Evolutionary conservation across 2,329 filamentous ascomycete genomes (phyloP).

Genomic region (Arthroderma sp.): DNA sequence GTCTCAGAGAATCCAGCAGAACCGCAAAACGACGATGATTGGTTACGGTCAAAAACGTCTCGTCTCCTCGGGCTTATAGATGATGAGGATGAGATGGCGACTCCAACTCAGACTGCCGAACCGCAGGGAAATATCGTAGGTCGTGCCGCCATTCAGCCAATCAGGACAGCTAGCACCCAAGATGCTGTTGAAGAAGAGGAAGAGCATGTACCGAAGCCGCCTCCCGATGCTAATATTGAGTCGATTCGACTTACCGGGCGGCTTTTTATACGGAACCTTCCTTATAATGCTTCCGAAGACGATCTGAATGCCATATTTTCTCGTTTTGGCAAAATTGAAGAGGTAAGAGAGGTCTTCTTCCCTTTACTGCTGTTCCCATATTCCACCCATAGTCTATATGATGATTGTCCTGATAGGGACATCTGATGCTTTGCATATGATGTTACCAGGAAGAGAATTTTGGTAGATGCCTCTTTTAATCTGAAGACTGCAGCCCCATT

Average conservation of each 20-base stretch:
- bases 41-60: constrained; percentile 81
- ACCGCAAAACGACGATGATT: constrained; percentile 63
- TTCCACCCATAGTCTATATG: constrained; percentile 39
- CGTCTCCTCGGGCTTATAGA: constrained; percentile 74
- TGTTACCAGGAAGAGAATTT: constrained; percentile 90
- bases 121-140: constrained; percentile 1
- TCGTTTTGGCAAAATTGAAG: constrained; percentile 63
- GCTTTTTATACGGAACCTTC: constrained; percentile 78
- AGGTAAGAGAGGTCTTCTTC: constrained; percentile 58
- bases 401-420: constrained; percentile 99
- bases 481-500: constrained; percentile 47
- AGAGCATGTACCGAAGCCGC: constrained; percentile 21
- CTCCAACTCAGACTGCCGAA: constrained; percentile 11
- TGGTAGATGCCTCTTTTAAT: constrained; percentile 98
- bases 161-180: not conserved
- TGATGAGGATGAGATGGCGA: constrained; percentile 37
- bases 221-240: constrained; percentile 40
- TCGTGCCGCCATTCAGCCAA: not conserved
- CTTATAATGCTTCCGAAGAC: constrained; percentile 65
- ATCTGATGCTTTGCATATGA: constrained; percentile 95
- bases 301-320: constrained; percentile 61
- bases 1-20: constrained; percentile 18
- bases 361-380: constrained; percentile 5
- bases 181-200: constrained; percentile 19
- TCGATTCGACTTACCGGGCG: constrained; percentile 61